Evolutionary conservation across 495 filamentous ascomycete genomes (phyloP).

Genomic region (Podospora anserina): DNA sequence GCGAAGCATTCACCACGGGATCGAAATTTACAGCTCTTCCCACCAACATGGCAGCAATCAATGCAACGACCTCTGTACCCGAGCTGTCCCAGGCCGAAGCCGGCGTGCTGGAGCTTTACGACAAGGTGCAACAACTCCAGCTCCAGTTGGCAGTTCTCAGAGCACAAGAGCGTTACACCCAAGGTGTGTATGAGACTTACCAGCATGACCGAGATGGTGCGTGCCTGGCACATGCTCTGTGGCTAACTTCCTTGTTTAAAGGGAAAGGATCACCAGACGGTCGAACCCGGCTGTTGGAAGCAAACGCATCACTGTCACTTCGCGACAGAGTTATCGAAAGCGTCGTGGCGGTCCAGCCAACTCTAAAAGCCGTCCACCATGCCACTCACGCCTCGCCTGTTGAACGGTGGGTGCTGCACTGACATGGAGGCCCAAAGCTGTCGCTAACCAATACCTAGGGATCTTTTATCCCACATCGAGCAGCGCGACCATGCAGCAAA

Average conservation of each 20-base stretch:
- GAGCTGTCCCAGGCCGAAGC: conserved; percentile 49
- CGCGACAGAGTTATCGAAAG: conserved; percentile 63
- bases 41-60: conserved; percentile 14
- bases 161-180: conserved; percentile 37
- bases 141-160: conserved; percentile 66
- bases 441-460: conserved; percentile 43
- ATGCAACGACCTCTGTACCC: background rate
- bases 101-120: conserved; percentile 62
- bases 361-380: conserved; percentile 70
- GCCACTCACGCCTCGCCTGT: conserved; percentile 60
- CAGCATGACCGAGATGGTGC: too few species aligned
- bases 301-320: conserved; percentile 64
- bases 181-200: background rate
- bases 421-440: background rate
- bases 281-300: conserved; percentile 64
- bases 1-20: background rate
- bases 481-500: conserved; percentile 64
- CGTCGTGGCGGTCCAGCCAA: conserved; percentile 66
- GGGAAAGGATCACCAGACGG: conserved; percentile 30
- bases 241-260: background rate
- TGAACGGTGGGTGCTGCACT: conserved; percentile 56
- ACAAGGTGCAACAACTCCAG: conserved; percentile 64
- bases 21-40: background rate
- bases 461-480: conserved; percentile 61
- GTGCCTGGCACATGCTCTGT: background rate